Conservation (phyloP, 306 rosid species). For the Astragalus glycyphyllos region DNA sequence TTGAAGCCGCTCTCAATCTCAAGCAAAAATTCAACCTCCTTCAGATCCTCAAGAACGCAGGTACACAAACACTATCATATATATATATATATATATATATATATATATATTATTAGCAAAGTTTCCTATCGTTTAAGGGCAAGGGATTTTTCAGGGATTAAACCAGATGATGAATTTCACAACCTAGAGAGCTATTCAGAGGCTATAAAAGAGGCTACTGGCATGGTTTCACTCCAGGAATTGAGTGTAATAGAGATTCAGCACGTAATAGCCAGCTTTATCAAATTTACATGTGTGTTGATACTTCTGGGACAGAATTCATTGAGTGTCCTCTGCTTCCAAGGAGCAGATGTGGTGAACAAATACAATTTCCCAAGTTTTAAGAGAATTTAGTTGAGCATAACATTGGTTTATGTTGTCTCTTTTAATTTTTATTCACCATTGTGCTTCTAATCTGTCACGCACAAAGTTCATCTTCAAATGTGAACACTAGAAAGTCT, state of each 20-base stretch:
- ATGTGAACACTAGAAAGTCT: no score
- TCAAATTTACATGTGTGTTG: conserved; percentile 71
- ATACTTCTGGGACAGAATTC: conserved; percentile 59
- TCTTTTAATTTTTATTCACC: conserved; percentile 1
- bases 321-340: conserved; percentile 71
- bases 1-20: conserved; percentile 65
- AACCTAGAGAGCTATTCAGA: conserved; percentile 48
- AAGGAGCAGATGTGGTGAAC: conserved; percentile 45
- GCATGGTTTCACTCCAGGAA: conserved; percentile 57
- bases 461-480: background rate
- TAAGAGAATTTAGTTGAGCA: conserved; percentile 16
- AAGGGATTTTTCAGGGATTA: conserved; percentile 57
- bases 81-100: no score
- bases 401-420: background rate
- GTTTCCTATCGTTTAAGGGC: background rate
- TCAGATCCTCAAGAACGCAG: conserved; percentile 56
- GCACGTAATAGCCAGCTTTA: conserved; percentile 56
- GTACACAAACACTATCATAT: conserved; percentile 24
- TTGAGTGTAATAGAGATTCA: conserved; percentile 66
- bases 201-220: conserved; percentile 60
- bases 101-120: background rate
- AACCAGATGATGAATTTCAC: conserved; percentile 66
- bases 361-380: conserved; percentile 61
- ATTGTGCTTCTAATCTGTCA: background rate
- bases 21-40: conserved; percentile 67